Evolutionary conservation across 768 basidiomycete genomes (phyloP), one percentile per base, ranked within the genome.

Genomic region (Leccinum uliginosum): DNA sequence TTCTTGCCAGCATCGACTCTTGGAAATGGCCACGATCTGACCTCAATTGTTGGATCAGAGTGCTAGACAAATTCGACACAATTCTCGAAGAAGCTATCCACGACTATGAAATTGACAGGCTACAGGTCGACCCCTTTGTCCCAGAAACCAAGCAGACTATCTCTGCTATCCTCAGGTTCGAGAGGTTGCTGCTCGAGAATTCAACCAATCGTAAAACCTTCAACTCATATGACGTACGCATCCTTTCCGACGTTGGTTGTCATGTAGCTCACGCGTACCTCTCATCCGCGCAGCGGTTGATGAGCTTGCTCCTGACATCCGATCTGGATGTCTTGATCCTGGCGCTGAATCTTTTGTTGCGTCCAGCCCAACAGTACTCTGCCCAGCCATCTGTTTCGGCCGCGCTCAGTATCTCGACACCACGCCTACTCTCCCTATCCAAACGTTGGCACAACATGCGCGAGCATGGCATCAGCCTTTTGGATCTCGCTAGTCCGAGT

Each of bases 1-100:
- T 86, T 56, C 79, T 98, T 56, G 73, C 80, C 30, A 73, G 80
- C 58, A 86, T 95, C 66, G 83, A 88, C 63, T 71, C 78, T 4
- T 99, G 97, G 97, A 87, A 82, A 70, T 98, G 92, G 88, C 92
- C 94, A 34, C 84, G 97, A 60, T 94, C 94, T 55, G 97, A 99
- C 78, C 81, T 99, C 59, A 93, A 97, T 74, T 86, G 90, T 55
- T 99, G 97, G 97, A 86, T 93, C 71, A 87, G 87, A 68, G 91
- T 95, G 56, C 83, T 99, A 49, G 96, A 99, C 80, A 90, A 89
- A 70, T 94, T 99, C 70, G 97, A 99, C 76, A 77, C 78, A 57
- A 84, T 97, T 61, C 80, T 98, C 63, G 93, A 90, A 67, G 84
- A 84, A 40, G 78, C 86, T 62, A 89, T 97, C 70, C 79, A 79